Evolutionary conservation across 768 basidiomycete species (phyloP).

Genomic region (Amanita jacksonii): DNA sequence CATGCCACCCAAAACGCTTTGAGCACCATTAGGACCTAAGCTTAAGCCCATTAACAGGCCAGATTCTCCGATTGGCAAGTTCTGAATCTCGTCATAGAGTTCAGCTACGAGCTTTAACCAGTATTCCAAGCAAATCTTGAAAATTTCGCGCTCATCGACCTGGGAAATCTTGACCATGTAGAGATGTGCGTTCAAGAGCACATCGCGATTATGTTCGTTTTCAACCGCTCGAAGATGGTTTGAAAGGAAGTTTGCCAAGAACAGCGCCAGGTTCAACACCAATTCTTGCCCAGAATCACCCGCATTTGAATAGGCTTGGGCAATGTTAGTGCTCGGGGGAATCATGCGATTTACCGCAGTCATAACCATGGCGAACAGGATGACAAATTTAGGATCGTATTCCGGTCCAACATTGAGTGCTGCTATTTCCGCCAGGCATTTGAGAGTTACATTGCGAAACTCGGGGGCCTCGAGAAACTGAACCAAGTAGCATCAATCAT

Average conservation of each 20-base stretch:
- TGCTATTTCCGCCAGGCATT: constrained; percentile 95
- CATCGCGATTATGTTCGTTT: constrained; percentile 81
- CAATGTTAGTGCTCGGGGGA: constrained; percentile 90
- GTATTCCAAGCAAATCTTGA: constrained; percentile 98
- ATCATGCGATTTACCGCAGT: constrained; percentile 96
- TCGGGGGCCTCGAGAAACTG: constrained; percentile 96
- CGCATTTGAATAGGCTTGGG: constrained; percentile 82
- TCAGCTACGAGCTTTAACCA: constrained; percentile 95
- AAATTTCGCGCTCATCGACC: constrained; percentile 97
- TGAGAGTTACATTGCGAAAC: constrained; percentile 94
- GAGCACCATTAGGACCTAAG: constrained; percentile 53
- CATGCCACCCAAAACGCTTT: constrained; percentile 66
- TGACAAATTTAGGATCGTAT: constrained; percentile 97
- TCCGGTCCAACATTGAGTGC: constrained; percentile 90
- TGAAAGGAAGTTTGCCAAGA: constrained; percentile 93
- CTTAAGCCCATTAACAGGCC: constrained; percentile 85
- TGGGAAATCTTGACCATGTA: constrained; percentile 99
- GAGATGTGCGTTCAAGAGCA: constrained; percentile 91
- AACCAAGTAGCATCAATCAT: constrained; percentile 11
- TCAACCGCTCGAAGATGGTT: constrained; percentile 93
- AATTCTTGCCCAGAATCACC: constrained; percentile 93
- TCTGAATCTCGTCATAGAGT: constrained; percentile 95
- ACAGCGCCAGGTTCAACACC: constrained; percentile 93
- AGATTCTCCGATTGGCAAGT: constrained; percentile 78
- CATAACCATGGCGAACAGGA: constrained; percentile 97